Evolutionary conservation across 2,329 filamentous ascomycete genomes (phyloP).

Genomic region (Colletotrichum sp.): DNA sequence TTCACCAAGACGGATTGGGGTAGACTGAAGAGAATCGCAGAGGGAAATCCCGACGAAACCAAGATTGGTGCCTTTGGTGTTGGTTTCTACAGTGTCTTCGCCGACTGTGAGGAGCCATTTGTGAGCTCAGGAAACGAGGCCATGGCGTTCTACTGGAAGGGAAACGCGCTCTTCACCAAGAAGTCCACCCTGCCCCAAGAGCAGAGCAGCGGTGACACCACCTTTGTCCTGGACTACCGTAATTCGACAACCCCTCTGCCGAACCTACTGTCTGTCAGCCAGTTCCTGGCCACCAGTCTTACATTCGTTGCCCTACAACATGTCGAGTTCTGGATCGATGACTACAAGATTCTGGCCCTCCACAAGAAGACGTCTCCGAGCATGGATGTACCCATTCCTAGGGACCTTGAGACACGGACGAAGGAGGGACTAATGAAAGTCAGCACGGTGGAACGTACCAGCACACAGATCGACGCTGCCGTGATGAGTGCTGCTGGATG

Average conservation of each 20-base stretch:
- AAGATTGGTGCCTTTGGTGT: constrained; percentile 99
- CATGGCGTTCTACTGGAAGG: constrained; percentile 99
- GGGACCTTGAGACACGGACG: constrained; percentile 81
- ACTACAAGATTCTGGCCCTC: constrained; percentile 79
- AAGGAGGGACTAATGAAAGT: constrained; percentile 91
- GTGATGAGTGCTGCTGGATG: constrained; percentile 90
- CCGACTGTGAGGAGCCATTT: constrained; percentile 97
- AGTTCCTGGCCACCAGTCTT: constrained; percentile 93
- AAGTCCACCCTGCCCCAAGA: constrained; percentile 75
- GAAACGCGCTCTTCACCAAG: constrained; percentile 94
- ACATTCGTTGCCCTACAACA: constrained; percentile 91
- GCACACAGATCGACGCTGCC: constrained; percentile 87
- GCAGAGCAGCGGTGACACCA: constrained; percentile 74
- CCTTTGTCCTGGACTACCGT: constrained; percentile 94
- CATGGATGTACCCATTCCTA: constrained; percentile 73
- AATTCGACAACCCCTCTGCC: constrained; percentile 88
- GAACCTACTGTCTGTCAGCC: constrained; percentile 82
- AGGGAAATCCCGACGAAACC: constrained; percentile 97
- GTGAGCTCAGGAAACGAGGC: constrained; percentile 90
- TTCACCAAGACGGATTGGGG: constrained; percentile 94
- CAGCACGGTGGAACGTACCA: constrained; percentile 78
- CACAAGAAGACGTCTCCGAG: constrained; percentile 87
- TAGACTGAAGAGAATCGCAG: constrained; percentile 93
- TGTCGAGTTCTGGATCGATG: constrained; percentile 90
- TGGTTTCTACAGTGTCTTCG: constrained; percentile 98